A percentile compares a stretch with the other conserved stretches of the same genome.
Conservation (phyloP, 1,139 yeast genomes). For the Debaryomycetaceae sp. region DNA sequence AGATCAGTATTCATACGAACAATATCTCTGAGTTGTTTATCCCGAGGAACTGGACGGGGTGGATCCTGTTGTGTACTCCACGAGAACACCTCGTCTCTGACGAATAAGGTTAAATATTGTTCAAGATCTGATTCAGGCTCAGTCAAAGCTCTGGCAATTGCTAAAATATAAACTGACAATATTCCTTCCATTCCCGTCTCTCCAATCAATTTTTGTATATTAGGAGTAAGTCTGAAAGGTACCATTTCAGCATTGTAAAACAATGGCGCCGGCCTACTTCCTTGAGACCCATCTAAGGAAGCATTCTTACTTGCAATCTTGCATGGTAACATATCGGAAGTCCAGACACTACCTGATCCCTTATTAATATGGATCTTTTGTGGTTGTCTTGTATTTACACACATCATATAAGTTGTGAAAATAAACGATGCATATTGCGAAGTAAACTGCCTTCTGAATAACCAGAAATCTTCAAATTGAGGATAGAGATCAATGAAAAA, state of each 20-base stretch:
- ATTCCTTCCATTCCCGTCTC: conserved; percentile 91
- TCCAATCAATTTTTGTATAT: conserved; percentile 89
- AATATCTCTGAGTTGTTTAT: conserved; percentile 79
- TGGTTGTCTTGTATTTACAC: conserved; percentile 91
- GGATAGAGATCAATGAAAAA: conserved; percentile 61
- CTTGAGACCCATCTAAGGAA: conserved; percentile 53
- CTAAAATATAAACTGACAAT: conserved; percentile 78
- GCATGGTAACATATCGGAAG: conserved; percentile 93
- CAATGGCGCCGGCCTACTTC: conserved; percentile 72
- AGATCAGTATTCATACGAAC: conserved; percentile 86
- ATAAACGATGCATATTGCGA: conserved; percentile 95
- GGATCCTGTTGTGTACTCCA: conserved; percentile 89
- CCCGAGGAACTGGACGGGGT: conserved; percentile 62
- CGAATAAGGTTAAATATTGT: conserved; percentile 85
- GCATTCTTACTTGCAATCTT: conserved; percentile 65
- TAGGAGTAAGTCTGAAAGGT: conserved; percentile 95
- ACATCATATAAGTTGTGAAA: conserved; percentile 91
- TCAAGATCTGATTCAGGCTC: conserved; percentile 90
- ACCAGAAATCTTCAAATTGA: conserved; percentile 92
- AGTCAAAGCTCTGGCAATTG: conserved; percentile 81
- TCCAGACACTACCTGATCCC: conserved; percentile 86
- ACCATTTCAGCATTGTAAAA: conserved; percentile 94
- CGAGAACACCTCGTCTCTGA: conserved; percentile 89
- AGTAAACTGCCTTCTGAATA: conserved; percentile 91
- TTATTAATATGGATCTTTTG: conserved; percentile 84